A percentile compares a stretch with the other conserved stretches of the same genome.
phyloP scores from a whole-genome alignment of 495 filamentous ascomycete species.

The Peziza echinospora region DNA sequence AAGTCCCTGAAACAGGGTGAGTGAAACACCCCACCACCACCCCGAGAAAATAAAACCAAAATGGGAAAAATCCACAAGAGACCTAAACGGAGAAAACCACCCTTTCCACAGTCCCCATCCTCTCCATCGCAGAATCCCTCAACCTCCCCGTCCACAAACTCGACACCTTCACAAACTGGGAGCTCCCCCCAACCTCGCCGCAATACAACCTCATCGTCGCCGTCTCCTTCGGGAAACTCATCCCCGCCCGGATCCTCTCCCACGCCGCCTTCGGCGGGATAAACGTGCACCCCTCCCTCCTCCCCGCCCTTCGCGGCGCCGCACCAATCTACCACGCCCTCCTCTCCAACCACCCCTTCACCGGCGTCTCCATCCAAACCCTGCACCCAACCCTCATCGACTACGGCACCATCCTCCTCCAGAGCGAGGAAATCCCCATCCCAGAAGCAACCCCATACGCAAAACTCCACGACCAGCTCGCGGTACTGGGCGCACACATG shows the following conservation, averaged over 20 bases:
- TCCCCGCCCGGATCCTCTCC: constrained; percentile 54
- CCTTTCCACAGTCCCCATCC: constrained; percentile 45
- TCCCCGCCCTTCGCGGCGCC: constrained; percentile 48
- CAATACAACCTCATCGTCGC: constrained; percentile 56
- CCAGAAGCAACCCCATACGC: constrained; percentile 14
- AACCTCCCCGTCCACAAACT: constrained; percentile 47
- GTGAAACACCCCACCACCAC: too few species aligned
- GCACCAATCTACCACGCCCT: constrained; percentile 65
- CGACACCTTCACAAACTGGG: constrained; percentile 64
- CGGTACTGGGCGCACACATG: constrained; percentile 34
- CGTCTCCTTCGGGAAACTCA: constrained; percentile 85
- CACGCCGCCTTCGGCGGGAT: constrained; percentile 58
- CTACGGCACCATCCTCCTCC: constrained; percentile 48
- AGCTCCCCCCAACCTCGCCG: constrained; percentile 26
- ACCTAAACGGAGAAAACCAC: too few species aligned
- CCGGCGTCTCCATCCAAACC: constrained; percentile 68
- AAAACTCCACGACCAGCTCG: constrained; percentile 24
- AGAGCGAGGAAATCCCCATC: constrained; percentile 23
- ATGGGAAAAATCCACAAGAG: too few species aligned
- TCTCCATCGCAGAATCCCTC: constrained; percentile 37
- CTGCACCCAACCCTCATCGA: constrained; percentile 57
- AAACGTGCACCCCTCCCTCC: constrained; percentile 85
- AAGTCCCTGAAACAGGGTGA: constrained; percentile 50
- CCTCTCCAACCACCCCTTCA: constrained; percentile 30
- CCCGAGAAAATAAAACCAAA: too few species aligned